phyloP scores from a whole-genome alignment of 2,329 filamentous ascomycete genomes.

The Trichophyton schoenleinii region DNA sequence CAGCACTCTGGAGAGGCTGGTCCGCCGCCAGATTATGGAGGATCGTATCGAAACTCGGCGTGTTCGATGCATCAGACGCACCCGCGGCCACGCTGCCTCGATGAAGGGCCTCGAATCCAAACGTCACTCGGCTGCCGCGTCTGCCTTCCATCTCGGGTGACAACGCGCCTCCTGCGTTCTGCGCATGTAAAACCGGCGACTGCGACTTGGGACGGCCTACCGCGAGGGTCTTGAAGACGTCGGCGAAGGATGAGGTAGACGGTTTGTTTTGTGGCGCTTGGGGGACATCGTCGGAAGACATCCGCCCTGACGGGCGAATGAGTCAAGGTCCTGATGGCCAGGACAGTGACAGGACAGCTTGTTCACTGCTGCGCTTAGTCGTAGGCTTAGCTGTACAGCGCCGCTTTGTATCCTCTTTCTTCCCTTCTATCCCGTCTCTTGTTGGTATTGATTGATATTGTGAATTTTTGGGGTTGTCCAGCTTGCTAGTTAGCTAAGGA shows the following conservation, averaged over 20 bases:
- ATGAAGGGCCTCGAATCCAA: constrained; percentile 32
- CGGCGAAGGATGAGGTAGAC: constrained; percentile 29
- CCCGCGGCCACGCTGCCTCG: constrained; percentile 25
- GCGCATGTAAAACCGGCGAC: constrained; percentile 24
- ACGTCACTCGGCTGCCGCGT: constrained; percentile 21
- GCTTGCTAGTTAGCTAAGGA: background rate
- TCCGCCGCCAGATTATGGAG: constrained; percentile 25
- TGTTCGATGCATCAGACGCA: constrained; percentile 26
- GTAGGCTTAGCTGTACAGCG: background rate
- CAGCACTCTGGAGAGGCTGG: constrained; percentile 24
- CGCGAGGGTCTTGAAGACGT: constrained; percentile 34
- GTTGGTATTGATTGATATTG: background rate
- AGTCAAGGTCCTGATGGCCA: background rate
- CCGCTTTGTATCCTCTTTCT: background rate
- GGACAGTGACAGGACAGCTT: background rate
- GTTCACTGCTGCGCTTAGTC: background rate
- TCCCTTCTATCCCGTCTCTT: background rate
- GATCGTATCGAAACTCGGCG: constrained; percentile 28
- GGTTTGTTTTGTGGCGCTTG: constrained; percentile 23
- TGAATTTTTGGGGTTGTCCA: background rate
- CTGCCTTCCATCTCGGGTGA: constrained; percentile 22
- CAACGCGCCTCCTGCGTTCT: constrained; percentile 21
- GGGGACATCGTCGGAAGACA: constrained; percentile 34
- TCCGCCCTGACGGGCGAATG: constrained; percentile 19
- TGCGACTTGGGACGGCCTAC: constrained; percentile 28